Percentiles rank a stretch among this genome's conserved stretches.
These are phyloP conservation scores for Coelastrella sp. DNA, from an alignment of 139 green algal genomes.

Conservation along the genomic window DNA sequence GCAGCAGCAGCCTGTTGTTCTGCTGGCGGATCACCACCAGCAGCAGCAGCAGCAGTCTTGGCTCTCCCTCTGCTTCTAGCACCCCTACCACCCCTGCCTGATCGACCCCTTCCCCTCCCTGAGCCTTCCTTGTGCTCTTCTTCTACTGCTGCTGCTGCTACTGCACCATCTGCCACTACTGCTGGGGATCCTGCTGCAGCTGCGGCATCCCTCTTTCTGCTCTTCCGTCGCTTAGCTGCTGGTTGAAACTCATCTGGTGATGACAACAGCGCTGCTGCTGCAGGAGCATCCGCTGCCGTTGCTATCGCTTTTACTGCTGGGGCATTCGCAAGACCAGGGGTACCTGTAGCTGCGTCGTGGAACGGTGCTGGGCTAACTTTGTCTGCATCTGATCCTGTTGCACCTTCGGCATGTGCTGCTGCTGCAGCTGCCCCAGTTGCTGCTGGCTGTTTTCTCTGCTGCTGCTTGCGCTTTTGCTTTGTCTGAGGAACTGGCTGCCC, in stretches of 20 bases:
- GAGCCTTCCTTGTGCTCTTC: neutral
- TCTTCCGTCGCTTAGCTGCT: neutral
- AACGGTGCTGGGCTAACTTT: too few relatives aligned
- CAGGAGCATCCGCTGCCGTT: neutral
- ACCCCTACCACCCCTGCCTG: neutral
- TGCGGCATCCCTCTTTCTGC: neutral
- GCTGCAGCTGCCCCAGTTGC: neutral
- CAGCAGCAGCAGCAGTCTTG: neutral
- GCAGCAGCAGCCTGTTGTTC: too few relatives aligned
- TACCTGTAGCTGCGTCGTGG: neutral
- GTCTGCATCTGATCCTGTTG: too few relatives aligned
- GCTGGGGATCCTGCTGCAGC: neutral
- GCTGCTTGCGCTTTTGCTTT: neutral
- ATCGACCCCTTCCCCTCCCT: neutral
- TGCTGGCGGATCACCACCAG: too few relatives aligned
- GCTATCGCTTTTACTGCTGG: neutral
- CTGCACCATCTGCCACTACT: neutral
- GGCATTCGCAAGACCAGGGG: neutral
- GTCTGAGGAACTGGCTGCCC: neutral
- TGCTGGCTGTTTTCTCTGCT: constrained; percentile 14
- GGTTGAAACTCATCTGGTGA: constrained; percentile 11
- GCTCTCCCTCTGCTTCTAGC: neutral
- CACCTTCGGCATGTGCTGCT: neutral
- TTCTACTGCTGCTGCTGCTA: neutral
- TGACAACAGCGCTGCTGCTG: neutral